Evolutionary conservation across 805 yeast genomes (phyloP).

Genomic region (Cyberlindnera misumaiensis): DNA sequence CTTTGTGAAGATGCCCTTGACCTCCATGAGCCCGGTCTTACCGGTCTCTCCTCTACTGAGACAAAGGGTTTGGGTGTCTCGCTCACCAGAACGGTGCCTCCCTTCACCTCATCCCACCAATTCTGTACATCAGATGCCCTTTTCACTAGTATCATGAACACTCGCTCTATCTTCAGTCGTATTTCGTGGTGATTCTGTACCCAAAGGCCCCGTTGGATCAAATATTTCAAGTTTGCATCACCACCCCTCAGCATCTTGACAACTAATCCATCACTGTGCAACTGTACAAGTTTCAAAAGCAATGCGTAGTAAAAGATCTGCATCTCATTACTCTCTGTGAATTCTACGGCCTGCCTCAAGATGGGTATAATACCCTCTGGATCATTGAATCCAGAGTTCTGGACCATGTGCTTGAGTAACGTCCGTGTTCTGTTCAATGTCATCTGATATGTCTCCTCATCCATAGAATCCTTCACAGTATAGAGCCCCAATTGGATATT

Average conservation of each 20-base stretch:
- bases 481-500: slow-evolving; percentile 29
- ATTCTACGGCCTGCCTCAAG: slow-evolving; percentile 29
- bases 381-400: slow-evolving; percentile 25
- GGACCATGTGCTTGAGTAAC: slow-evolving; percentile 16
- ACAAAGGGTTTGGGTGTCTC: slow-evolving; percentile 2
- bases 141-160: slow-evolving; percentile 16
- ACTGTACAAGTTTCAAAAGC: slow-evolving; percentile 19
- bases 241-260: slow-evolving; percentile 24
- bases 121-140: slow-evolving; percentile 11
- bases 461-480: slow-evolving; percentile 17
- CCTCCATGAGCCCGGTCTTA: slow-evolving; percentile 16
- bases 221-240: slow-evolving; percentile 21
- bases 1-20: neutral
- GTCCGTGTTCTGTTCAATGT: slow-evolving; percentile 16
- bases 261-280: slow-evolving; percentile 32
- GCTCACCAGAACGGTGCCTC: slow-evolving; percentile 9
- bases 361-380: slow-evolving; percentile 28
- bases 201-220: slow-evolving; percentile 32
- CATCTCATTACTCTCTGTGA: slow-evolving; percentile 13
- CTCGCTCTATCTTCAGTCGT: slow-evolving; percentile 21
- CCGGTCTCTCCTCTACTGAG: slow-evolving; percentile 1
- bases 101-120: slow-evolving; percentile 21
- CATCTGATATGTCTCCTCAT: slow-evolving; percentile 9
- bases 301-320: slow-evolving; percentile 23
- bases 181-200: slow-evolving; percentile 21